Conservation (phyloP, 2,329 filamentous ascomycete genomes). For the Aureobasidium sp. region DNA sequence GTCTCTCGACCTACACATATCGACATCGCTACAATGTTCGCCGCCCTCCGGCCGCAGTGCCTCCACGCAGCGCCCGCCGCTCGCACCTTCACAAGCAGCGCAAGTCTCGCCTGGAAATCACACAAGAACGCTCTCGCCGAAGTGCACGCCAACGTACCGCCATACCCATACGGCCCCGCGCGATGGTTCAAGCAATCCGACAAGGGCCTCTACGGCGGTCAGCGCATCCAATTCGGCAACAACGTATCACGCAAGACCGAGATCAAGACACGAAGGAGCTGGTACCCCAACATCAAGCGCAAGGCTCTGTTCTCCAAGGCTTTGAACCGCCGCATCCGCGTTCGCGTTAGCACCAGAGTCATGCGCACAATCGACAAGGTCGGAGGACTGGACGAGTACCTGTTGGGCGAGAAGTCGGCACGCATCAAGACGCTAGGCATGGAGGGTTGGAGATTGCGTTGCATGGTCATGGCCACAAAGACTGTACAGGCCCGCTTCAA, state of each 20-base stretch:
- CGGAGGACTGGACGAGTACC: conserved; percentile 84
- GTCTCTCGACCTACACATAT: neutral
- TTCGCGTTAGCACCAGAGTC: conserved; percentile 61
- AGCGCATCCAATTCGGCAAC: conserved; percentile 71
- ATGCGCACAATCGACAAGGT: conserved; percentile 62
- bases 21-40: conserved; percentile 7
- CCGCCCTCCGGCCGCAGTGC: conserved; percentile 1
- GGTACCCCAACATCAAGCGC: conserved; percentile 63
- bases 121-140: conserved; percentile 16
- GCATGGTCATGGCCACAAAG: conserved; percentile 76
- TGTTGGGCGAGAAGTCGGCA: conserved; percentile 68
- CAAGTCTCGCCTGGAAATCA: conserved; percentile 15
- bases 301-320: conserved; percentile 59
- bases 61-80: neutral
- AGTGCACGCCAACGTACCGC: conserved; percentile 25
- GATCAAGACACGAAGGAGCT: conserved; percentile 61
- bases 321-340: conserved; percentile 54
- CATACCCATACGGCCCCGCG: conserved; percentile 65
- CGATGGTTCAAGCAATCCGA: conserved; percentile 72
- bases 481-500: conserved; percentile 58
- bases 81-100: conserved; percentile 25
- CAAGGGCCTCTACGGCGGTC: conserved; percentile 43
- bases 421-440: conserved; percentile 81
- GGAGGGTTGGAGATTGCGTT: conserved; percentile 81
- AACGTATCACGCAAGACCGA: conserved; percentile 59